Percentiles rank a stretch among this genome's conserved stretches.
Evolutionary conservation across 2,329 filamentous ascomycete species (phyloP).

Genomic region (Colletotrichum echinochloae): DNA sequence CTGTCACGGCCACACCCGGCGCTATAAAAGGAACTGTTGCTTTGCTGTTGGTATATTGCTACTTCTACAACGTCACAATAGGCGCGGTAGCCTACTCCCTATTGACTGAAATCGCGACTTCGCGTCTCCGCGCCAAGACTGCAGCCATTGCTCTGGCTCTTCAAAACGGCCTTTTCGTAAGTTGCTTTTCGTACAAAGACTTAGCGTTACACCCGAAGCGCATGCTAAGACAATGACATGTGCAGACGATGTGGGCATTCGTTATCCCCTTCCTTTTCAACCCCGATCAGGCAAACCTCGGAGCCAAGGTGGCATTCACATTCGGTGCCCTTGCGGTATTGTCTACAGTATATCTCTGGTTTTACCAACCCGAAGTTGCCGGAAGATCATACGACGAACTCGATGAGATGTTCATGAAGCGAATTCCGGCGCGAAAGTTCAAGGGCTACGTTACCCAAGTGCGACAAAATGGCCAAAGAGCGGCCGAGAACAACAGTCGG

Average conservation of each 20-base stretch:
- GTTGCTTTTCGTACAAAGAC: background rate
- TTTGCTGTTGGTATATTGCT: slow-evolving; percentile 54
- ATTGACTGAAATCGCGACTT: slow-evolving; percentile 53
- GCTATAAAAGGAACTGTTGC: slow-evolving; percentile 47
- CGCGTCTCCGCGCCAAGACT: slow-evolving; percentile 54
- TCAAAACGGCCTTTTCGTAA: slow-evolving; percentile 49
- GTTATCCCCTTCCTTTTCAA: slow-evolving; percentile 48
- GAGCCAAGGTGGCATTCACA: slow-evolving; percentile 55
- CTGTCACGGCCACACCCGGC: slow-evolving; percentile 33
- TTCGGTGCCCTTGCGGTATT: slow-evolving; percentile 50
- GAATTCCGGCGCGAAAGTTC: slow-evolving; percentile 44
- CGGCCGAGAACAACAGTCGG: background rate
- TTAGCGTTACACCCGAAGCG: too few relatives aligned
- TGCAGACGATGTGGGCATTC: slow-evolving; percentile 41
- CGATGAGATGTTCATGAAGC: slow-evolving; percentile 43
- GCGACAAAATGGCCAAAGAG: slow-evolving; percentile 17
- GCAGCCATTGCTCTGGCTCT: slow-evolving; percentile 52
- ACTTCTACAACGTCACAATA: slow-evolving; percentile 54
- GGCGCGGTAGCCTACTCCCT: slow-evolving; percentile 54
- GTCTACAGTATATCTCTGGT: slow-evolving; percentile 47
- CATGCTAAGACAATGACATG: background rate
- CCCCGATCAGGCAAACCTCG: slow-evolving; percentile 50
- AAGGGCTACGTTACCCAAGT: slow-evolving; percentile 36
- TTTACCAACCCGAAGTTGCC: slow-evolving; percentile 51
- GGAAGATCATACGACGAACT: slow-evolving; percentile 44